Evolutionary conservation across 805 yeast species (phyloP), one percentile per base, ranked within the genome.

Genomic region (Suhomyces faveliae): DNA sequence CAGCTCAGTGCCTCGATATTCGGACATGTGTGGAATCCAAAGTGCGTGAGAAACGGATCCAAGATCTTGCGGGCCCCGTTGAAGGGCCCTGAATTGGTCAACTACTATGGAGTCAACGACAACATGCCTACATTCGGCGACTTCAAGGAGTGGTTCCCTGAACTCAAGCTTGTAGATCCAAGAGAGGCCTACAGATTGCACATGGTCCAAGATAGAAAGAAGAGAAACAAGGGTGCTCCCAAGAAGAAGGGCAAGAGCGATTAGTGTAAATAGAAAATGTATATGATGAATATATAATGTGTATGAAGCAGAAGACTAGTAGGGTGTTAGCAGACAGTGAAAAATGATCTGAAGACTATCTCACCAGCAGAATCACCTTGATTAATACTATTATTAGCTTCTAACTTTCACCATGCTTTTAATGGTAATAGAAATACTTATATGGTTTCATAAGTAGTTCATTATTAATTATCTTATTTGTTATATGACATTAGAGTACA

Each of bases 161-260:
- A 71, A 47, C 64, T 73, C 51, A 71, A 73, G 45, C 77, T 87
- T 54, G 75, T 77, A 5, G 85, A 86, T 56, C 86, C 85, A 46
- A 81, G 79, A 51, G 95, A 87, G 63, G 80, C 76, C 38, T 83
- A 84, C 66, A 77, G 96, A 67, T 60, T 85, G 51, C 77, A 73
- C 50, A 82, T 82, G 80, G 83, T 81, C 19, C 81, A 60, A 27
- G 74, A 70, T 48, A 77, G 88, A 67, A 87, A 83, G 75, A 84
- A 86, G 78, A 86, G 94, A 80, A 91, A 89, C 68, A 87, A 87
- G 68, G 91, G 92, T 66, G 89, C 94, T 10, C 95, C 94, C 58
- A 80, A 84, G 74, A 87, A 87, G 76, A 80, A 78, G 70, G 51
- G 58, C 24, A 55, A 60, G 46, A 59, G 46, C 45, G 45, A 24